phyloP scores from a whole-genome alignment of 2,329 filamentous ascomycete species.

The Pyrenochaeta sp. region DNA sequence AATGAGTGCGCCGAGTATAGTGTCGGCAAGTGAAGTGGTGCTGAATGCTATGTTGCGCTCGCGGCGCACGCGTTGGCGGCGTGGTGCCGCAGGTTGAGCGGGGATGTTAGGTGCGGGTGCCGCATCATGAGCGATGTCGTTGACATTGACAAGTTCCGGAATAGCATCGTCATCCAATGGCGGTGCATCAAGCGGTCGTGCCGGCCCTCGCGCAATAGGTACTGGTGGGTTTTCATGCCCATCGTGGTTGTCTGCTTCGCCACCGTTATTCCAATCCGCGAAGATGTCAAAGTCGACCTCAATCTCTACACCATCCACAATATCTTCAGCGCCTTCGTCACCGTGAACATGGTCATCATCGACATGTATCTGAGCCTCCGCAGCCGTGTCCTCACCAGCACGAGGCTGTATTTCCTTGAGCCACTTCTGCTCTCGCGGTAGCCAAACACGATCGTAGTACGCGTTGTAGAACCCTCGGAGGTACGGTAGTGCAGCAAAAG shows the following conservation, averaged over 20 bases:
- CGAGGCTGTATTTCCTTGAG: constrained; percentile 69
- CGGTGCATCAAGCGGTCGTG: constrained; percentile 44
- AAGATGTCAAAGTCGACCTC: constrained; percentile 52
- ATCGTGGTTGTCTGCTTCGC: constrained; percentile 46
- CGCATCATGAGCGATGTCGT: constrained; percentile 25
- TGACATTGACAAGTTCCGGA: constrained; percentile 12
- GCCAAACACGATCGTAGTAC: constrained; percentile 68
- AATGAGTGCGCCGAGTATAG: constrained; percentile 73
- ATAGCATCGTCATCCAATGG: constrained; percentile 36
- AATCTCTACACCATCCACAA: constrained; percentile 59
- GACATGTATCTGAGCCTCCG: constrained; percentile 21
- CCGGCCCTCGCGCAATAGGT: constrained; percentile 35
- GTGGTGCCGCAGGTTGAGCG: constrained; percentile 25
- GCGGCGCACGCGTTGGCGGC: constrained; percentile 43
- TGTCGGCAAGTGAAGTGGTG: constrained; percentile 65
- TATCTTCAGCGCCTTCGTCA: constrained; percentile 52
- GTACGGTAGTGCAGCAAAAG: constrained; percentile 72
- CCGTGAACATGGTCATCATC: constrained; percentile 33
- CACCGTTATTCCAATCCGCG: constrained; percentile 55
- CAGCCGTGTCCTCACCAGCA: constrained; percentile 44
- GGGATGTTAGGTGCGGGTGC: constrained; percentile 43
- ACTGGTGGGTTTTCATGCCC: constrained; percentile 47
- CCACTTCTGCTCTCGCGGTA: constrained; percentile 67
- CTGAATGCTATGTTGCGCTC: constrained; percentile 62
- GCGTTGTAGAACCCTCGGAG: constrained; percentile 70